These are phyloP conservation scores for Talaromyces islandicus DNA, from an alignment of 2,329 filamentous ascomycete genomes.

Conservation along the genomic window DNA sequence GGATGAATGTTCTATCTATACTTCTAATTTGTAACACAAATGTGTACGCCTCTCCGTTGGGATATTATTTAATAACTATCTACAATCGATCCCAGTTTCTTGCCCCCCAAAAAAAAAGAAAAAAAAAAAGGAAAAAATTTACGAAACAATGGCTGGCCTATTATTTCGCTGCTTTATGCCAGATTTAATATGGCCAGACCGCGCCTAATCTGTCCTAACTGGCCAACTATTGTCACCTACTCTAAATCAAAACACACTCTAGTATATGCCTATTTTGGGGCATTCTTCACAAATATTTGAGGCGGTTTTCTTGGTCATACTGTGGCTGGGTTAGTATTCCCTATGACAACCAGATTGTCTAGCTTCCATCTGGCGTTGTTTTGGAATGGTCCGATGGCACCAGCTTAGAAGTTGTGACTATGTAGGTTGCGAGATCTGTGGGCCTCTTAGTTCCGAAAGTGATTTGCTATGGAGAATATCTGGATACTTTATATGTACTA, in stretches of 20 bases:
- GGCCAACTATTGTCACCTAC: not conserved
- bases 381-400: constrained; percentile 35
- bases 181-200: not conserved
- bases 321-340: constrained; percentile 22
- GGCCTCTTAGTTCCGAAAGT: constrained; percentile 27
- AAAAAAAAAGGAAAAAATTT: too few relatives aligned
- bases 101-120: too few relatives aligned
- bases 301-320: constrained; percentile 23
- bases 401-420: constrained; percentile 26
- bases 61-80: too few relatives aligned
- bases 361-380: constrained; percentile 32
- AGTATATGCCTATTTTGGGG: constrained; percentile 21
- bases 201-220: not conserved
- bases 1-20: too few relatives aligned
- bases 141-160: not conserved
- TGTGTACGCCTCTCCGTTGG: too few relatives aligned
- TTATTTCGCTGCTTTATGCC: not conserved
- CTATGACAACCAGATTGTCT: constrained; percentile 27
- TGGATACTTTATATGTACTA: constrained; percentile 22
- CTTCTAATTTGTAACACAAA: too few relatives aligned
- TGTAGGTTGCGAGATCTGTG: constrained; percentile 24
- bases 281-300: constrained; percentile 22
- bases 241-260: not conserved
- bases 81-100: too few relatives aligned
- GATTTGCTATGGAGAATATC: constrained; percentile 29